A percentile compares a stretch with the other conserved stretches of the same genome.
These are phyloP conservation scores for Trichoderma polysporum DNA, from an alignment of 2,329 filamentous ascomycete genomes.

Conservation along the genomic window DNA sequence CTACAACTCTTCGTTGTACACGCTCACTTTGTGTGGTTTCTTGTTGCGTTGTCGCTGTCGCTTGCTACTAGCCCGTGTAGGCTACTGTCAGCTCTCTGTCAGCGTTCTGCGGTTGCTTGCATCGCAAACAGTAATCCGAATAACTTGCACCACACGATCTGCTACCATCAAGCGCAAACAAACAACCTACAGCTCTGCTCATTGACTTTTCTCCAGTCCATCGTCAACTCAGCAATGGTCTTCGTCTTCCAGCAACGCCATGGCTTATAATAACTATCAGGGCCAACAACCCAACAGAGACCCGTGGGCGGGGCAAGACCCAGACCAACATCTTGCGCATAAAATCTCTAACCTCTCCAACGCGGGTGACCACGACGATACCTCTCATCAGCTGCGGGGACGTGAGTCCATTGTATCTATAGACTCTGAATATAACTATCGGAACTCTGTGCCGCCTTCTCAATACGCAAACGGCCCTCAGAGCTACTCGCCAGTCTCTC, in stretches of 20 bases:
- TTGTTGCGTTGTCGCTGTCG: not conserved
- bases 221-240: slow-evolving; percentile 28
- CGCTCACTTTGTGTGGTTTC: not conserved
- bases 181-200: not conserved
- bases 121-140: not conserved
- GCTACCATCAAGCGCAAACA: not conserved
- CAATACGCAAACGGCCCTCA: slow-evolving; percentile 23
- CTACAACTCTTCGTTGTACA: not conserved
- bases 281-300: slow-evolving; percentile 32
- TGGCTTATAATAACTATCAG: slow-evolving; percentile 35
- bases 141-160: not conserved
- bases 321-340: slow-evolving; percentile 30
- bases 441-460: slow-evolving; percentile 20
- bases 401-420: slow-evolving; percentile 25
- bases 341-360: slow-evolving; percentile 37
- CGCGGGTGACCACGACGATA: slow-evolving; percentile 29
- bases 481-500: slow-evolving; percentile 25
- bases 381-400: slow-evolving; percentile 31
- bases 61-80: not conserved
- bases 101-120: too few relatives aligned
- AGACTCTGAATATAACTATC: slow-evolving; percentile 21
- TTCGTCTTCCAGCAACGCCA: slow-evolving; percentile 24
- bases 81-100: not conserved
- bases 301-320: slow-evolving; percentile 22
- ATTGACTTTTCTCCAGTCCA: not conserved